Evolutionary conservation across 352 stramenopile species (phyloP).

Genomic region (Phytophthora citricola): DNA sequence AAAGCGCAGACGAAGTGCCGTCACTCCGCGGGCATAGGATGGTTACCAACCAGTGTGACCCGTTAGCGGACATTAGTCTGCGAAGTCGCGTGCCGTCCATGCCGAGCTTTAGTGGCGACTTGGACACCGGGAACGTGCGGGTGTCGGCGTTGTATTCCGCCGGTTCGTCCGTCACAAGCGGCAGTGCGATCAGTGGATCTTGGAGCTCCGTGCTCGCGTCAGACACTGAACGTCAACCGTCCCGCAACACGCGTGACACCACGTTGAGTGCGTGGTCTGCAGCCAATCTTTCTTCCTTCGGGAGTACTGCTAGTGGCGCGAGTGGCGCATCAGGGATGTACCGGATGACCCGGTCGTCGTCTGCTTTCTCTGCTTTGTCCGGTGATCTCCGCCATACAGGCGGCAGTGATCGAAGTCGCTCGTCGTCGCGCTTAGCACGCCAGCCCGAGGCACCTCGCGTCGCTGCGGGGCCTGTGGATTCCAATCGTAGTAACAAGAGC

Average conservation of each 20-base stretch:
- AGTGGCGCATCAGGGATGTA: constrained; percentile 19
- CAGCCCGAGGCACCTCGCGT: constrained; percentile 12
- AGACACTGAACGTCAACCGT: constrained; percentile 50
- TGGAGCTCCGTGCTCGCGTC: constrained; percentile 84
- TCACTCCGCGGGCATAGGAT: constrained; percentile 26
- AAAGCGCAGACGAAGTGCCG: constrained; percentile 34
- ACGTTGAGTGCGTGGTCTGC: constrained; percentile 64
- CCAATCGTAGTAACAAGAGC: constrained; percentile 32
- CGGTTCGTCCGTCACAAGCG: constrained; percentile 58
- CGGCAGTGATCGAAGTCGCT: constrained; percentile 26
- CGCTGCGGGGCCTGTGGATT: constrained; percentile 15
- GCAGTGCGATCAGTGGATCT: constrained; percentile 56
- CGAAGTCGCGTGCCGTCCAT: constrained; percentile 23
- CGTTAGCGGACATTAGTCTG: constrained; percentile 20
- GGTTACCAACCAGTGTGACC: constrained; percentile 13
- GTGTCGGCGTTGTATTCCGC: constrained; percentile 41
- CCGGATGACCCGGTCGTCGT: constrained; percentile 27
- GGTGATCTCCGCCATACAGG: constrained; percentile 18
- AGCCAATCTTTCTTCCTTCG: constrained; percentile 49
- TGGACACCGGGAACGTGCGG: constrained; percentile 27
- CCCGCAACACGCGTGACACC: constrained; percentile 76
- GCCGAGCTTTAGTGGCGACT: constrained; percentile 23
- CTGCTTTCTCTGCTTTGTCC: constrained; percentile 16
- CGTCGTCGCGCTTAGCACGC: constrained; percentile 9
- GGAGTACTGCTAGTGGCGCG: constrained; percentile 28